A percentile compares a stretch with the other conserved stretches of the same genome.
Conservation (phyloP, 495 filamentous ascomycete species). For the Daldinia childiae region DNA sequence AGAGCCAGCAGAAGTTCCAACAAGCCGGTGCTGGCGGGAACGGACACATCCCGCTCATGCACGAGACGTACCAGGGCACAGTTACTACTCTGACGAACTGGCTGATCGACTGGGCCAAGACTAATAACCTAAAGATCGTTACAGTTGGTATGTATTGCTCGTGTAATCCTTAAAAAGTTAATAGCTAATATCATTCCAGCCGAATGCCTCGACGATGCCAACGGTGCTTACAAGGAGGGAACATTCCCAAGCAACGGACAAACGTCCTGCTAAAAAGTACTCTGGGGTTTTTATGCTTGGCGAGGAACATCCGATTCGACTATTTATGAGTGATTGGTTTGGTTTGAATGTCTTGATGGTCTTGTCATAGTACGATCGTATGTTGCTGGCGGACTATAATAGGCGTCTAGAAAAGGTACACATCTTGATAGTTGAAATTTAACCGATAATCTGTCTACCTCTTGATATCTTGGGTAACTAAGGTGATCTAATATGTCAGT, state of each 20-base stretch:
- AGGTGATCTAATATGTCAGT: too few species aligned
- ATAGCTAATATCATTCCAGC: conserved; percentile 48
- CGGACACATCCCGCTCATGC: conserved; percentile 65
- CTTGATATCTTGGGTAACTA: too few species aligned
- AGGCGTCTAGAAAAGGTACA: too few species aligned
- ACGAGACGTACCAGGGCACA: conserved; percentile 61
- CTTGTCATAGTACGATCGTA: too few species aligned
- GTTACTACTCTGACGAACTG: conserved; percentile 60
- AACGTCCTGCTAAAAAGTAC: conserved; percentile 29
- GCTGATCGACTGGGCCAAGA: conserved; percentile 64
- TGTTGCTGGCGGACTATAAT: too few species aligned
- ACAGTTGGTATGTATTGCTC: conserved; percentile 56
- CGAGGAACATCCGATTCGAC: neutral
- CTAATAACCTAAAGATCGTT: conserved; percentile 60
- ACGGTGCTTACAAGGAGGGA: conserved; percentile 55
- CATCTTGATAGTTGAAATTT: too few species aligned
- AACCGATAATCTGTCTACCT: too few species aligned
- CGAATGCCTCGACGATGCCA: conserved; percentile 60
- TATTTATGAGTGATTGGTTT: too few species aligned
- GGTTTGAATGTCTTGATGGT: too few species aligned
- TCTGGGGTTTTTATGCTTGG: neutral
- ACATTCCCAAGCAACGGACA: conserved; percentile 48
- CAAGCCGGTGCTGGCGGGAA: conserved; percentile 57
- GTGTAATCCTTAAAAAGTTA: neutral
- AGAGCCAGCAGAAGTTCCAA: conserved; percentile 56